phyloP scores from a whole-genome alignment of 768 basidiomycete species.

The Ephemerocybe angulata region DNA sequence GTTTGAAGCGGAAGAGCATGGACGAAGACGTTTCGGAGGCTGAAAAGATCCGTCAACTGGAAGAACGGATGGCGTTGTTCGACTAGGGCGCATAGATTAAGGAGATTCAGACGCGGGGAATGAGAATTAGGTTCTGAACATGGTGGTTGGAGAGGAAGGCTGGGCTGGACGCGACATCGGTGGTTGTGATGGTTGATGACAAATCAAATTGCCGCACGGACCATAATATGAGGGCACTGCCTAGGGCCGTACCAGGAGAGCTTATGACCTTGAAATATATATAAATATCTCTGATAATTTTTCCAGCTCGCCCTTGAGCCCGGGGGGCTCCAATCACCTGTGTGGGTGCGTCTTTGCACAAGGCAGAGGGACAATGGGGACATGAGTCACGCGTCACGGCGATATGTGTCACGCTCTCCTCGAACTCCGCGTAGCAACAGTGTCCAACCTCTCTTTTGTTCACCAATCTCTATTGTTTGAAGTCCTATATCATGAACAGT shows the following conservation, averaged over 20 bases:
- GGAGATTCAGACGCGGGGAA: too few relatives aligned
- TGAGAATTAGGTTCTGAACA: too few relatives aligned
- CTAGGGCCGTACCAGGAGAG: too few relatives aligned
- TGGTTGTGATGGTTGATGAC: too few relatives aligned
- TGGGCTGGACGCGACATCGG: too few relatives aligned
- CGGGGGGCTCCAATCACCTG: neutral
- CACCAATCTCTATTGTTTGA: neutral
- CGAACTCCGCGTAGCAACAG: neutral
- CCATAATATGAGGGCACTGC: too few relatives aligned
- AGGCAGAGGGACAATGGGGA: neutral
- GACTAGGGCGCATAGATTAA: too few relatives aligned
- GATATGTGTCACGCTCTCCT: neutral
- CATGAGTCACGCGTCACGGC: neutral
- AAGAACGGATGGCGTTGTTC: too few relatives aligned
- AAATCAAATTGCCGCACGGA: too few relatives aligned
- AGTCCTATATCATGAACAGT: neutral
- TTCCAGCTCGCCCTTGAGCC: neutral
- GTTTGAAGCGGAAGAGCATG: neutral
- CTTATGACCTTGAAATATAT: neutral
- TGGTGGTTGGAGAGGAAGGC: too few relatives aligned
- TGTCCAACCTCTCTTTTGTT: neutral
- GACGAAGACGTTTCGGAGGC: neutral
- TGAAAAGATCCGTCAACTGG: too few relatives aligned
- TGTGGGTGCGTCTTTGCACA: neutral
- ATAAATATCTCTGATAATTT: neutral